Percentiles rank a stretch among this genome's conserved stretches.
Evolutionary conservation across 257 asterid genomes (phyloP).

Genomic region (Solanum chmielewskii): DNA sequence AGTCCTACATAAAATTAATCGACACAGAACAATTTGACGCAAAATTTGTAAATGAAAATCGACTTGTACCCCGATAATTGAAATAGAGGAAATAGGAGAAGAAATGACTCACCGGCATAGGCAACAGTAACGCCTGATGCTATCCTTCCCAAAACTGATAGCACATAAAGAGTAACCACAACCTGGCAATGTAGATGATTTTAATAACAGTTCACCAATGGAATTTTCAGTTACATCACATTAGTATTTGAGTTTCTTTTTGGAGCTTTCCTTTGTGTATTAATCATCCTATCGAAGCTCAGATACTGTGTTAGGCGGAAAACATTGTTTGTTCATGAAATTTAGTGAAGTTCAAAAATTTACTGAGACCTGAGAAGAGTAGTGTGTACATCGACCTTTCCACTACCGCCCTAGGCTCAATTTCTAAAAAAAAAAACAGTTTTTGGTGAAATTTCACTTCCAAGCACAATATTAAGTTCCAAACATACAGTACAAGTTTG

Average conservation of each 20-base stretch:
- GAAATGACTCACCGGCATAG: constrained; percentile 46
- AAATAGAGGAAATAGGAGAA: neutral
- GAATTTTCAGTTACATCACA: neutral
- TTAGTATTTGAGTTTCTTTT: neutral
- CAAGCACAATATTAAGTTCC: neutral
- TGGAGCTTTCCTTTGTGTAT: neutral
- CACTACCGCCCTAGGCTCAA: neutral
- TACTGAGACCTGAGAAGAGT: neutral
- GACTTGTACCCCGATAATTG: too few relatives aligned
- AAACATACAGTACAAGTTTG: neutral
- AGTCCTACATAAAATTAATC: constrained; percentile 37
- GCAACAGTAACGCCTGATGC: constrained; percentile 78
- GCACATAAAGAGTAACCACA: constrained; percentile 54
- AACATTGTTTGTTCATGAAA: neutral
- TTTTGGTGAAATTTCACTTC: neutral
- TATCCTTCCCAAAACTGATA: constrained; percentile 74
- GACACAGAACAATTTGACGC: neutral
- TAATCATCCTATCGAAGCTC: neutral
- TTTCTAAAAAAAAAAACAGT: neutral
- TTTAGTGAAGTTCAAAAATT: neutral
- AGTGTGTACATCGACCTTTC: neutral
- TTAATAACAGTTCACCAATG: neutral
- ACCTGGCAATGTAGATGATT: constrained; percentile 31
- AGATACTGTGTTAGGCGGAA: neutral
- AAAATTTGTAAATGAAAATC: neutral